Evolutionary conservation across 1,139 yeast genomes (phyloP), one percentile per base, ranked within the genome.

Genomic region (Hanseniaspora uvarum): DNA sequence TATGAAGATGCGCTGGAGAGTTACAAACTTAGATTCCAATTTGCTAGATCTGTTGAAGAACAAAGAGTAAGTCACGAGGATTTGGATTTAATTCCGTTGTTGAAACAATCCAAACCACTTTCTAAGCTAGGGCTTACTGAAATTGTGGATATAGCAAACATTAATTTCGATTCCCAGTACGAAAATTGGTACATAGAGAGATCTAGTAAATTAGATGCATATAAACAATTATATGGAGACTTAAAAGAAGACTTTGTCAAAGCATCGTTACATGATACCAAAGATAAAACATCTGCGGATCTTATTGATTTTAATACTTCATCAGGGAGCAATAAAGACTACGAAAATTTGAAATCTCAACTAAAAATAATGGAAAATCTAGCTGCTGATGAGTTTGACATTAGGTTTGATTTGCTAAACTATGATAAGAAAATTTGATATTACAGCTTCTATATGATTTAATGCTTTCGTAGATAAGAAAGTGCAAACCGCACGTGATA

Each of bases 141-240:
- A 5, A 18, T 49, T 18, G 31, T 49, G 21, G 53, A 49, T 23
- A 12, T 41, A 14, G n/a, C 44, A 11, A 43, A 49, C 21, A 43
- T 49, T 8, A 16, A 11, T 11, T 49, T 33, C 12, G 19, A 34
- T 7, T n/a, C 21, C 1, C 23, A 36, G 8, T 36, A 34, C 34
- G 53, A 49, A 43, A 49, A 37, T 14, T 49, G 53, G 47, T 18
- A 16, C 12, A 30, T 49, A 0, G 53, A 49, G 24, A 31, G 16
- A n/a, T 5, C 12, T 7, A 36, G 47, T 36, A 18, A 26, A 10
- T 3, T 36, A n/a, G 37, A 49, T 8, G 28, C 53, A 12, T 34
- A 44, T 18, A 44, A 19, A 19, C 36, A 44, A 21, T 21, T 44
- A 21, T 30, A 31, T 14, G 37, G n/a, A 28, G 37, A 44, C 7